These are phyloP conservation scores for Colletotrichum cordylinicola DNA, from an alignment of 2,329 filamentous ascomycete species.

Conservation along the genomic window DNA sequence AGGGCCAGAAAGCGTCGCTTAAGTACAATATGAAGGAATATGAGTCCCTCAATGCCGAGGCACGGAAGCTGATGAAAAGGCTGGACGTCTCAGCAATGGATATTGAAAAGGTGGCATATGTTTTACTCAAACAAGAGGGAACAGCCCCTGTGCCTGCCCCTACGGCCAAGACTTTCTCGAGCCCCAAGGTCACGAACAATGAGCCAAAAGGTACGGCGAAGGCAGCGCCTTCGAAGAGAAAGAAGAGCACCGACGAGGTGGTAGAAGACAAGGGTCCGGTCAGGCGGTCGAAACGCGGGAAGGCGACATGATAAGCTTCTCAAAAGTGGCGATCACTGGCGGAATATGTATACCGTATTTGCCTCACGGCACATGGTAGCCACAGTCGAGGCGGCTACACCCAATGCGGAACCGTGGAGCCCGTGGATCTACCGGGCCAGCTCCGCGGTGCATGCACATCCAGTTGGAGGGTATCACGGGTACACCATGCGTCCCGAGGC, in stretches of 20 bases:
- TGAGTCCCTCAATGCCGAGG: slow-evolving; percentile 51
- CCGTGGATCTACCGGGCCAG: slow-evolving; percentile 15
- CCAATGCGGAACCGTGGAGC: slow-evolving; percentile 23
- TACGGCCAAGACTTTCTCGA: not conserved
- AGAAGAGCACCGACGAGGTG: slow-evolving; percentile 19
- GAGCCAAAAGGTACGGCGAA: slow-evolving; percentile 2
- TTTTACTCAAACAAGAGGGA: slow-evolving; percentile 57
- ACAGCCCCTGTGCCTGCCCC: not conserved
- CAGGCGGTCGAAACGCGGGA: slow-evolving; percentile 32
- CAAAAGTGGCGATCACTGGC: not conserved
- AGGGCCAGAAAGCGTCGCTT: slow-evolving; percentile 56
- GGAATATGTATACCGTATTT: not conserved
- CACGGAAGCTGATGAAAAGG: slow-evolving; percentile 48
- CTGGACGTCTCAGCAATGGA: slow-evolving; percentile 64
- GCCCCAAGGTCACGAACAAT: not conserved
- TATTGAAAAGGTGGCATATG: slow-evolving; percentile 74
- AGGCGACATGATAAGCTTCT: slow-evolving; percentile 21
- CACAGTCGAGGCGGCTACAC: not conserved
- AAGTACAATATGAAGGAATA: slow-evolving; percentile 79
- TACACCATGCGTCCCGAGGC: not conserved
- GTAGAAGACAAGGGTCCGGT: slow-evolving; percentile 22
- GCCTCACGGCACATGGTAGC: not conserved
- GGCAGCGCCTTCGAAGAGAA: slow-evolving; percentile 25
- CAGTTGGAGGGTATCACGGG: not conserved
- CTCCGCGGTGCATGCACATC: not conserved